phyloP scores from a whole-genome alignment of 441 rosid genomes.

The Melastoma candidum region DNA sequence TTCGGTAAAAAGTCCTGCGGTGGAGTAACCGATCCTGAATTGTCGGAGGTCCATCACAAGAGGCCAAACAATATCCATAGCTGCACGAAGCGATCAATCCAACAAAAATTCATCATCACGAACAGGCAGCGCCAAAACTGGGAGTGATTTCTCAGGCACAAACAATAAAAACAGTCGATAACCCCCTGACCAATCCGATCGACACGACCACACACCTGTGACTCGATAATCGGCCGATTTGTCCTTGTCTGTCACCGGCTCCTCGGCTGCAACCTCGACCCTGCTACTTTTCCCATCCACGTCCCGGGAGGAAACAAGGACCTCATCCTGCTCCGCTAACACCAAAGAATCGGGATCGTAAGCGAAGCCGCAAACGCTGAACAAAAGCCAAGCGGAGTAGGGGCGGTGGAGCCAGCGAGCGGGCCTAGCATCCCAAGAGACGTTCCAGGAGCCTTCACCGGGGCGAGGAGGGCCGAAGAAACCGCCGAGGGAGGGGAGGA shows the following conservation, averaged over 20 bases:
- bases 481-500: constrained; percentile 30
- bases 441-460: constrained; percentile 69
- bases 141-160: no score
- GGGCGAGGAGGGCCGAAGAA: constrained; percentile 9
- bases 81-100: no score
- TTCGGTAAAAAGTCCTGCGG: no score
- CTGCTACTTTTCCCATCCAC: constrained; percentile 11
- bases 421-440: constrained; percentile 58
- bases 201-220: constrained; percentile 30
- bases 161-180: no score
- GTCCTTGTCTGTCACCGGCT: constrained; percentile 11
- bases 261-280: constrained; percentile 9
- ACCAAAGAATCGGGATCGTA: not conserved
- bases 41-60: no score
- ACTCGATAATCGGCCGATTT: constrained; percentile 36
- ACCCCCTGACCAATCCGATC: no score
- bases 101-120: not conserved
- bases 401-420: constrained; percentile 65
- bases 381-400: constrained; percentile 60
- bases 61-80: no score
- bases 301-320: constrained; percentile 15
- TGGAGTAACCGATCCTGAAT: no score
- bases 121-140: not conserved
- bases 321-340: constrained; percentile 15
- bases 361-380: constrained; percentile 46